Evolutionary conservation across 1,284 basidiomycete genomes (phyloP), one percentile per base, ranked within the genome.

Genomic region (Cryptococcus wingfieldii): DNA sequence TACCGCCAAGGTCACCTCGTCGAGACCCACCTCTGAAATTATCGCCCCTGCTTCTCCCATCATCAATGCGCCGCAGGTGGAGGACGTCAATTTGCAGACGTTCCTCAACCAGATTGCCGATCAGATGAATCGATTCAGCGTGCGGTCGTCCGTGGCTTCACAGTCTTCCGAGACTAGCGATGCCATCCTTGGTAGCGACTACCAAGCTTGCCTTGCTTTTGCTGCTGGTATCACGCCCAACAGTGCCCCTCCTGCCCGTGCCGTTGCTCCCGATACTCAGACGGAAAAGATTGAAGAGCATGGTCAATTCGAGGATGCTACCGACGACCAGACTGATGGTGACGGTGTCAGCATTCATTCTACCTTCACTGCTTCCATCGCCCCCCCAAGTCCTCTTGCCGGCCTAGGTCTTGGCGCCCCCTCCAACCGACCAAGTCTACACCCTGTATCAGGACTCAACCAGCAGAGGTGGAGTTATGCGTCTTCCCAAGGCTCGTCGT

Each of bases 101-200:
- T 83, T 83, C 74, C 80, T 83, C 73, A 77, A 81, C 65, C 81
- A 83, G 62, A 80, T 83, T 16, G 81, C 81, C 45, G 79, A 79
- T 28, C 81, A 82, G 65, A 77, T 83, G 50, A 80, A 81, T 65
- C 79, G 78, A 16, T 80, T 83, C 74, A 78, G 74, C 58, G 76
- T 74, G 61, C 74, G 75, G 38, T 76, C 73, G 45, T 80, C 73
- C 38, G 75, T 71, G 43, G 76, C 70, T 46, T 78, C 72, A 45
- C 72, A 66, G 55, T 71, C 70, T 39, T 78, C 76, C 16, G 74
- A 67, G 38, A 61, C 61, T 25, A 58, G 55, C 12, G 76, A 75
- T 16, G 73, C 67, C 9, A 64, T 68, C 46, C 60, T 69, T 9
- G 61, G 64, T 5, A 60, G 63, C 9, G 71, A 75, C 48, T 70